Evolutionary conservation across 2,329 filamentous ascomycete genomes (phyloP).

Genomic region (Blastomyces gilchristii): DNA sequence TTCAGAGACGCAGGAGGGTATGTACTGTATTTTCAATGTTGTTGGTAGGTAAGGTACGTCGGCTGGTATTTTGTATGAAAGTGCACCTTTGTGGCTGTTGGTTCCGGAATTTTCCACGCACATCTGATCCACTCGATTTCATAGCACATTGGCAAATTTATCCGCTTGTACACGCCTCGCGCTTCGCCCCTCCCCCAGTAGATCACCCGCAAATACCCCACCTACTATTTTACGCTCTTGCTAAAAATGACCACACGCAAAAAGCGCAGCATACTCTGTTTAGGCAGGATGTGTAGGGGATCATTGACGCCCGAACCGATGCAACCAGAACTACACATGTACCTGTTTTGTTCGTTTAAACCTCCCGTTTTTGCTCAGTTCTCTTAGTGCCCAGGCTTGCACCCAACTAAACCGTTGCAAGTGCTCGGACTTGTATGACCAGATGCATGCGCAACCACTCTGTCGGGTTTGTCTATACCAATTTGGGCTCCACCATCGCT

Average conservation of each 20-base stretch:
- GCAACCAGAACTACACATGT: neutral
- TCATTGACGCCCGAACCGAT: constrained; percentile 3
- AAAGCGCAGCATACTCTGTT: neutral
- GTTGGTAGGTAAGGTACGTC: neutral
- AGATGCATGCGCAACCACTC: constrained; percentile 2
- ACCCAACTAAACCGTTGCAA: neutral
- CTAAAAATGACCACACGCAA: neutral
- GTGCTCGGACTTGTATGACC: neutral
- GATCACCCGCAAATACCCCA: constrained; percentile 12
- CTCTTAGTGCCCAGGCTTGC: neutral
- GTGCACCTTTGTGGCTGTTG: constrained; percentile 6
- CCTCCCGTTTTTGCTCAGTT: neutral
- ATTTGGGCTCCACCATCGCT: neutral
- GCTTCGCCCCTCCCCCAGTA: constrained; percentile 13
- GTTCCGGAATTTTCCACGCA: constrained; percentile 9
- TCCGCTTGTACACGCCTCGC: constrained; percentile 11
- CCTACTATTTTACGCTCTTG: constrained; percentile 1
- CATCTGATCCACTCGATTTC: constrained; percentile 3
- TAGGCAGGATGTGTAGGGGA: neutral
- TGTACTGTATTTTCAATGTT: neutral
- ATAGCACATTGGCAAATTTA: neutral
- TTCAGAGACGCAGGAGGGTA: neutral
- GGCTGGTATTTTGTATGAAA: neutral
- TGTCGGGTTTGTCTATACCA: constrained; percentile 4
- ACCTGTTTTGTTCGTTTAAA: constrained; percentile 1